phyloP scores from a whole-genome alignment of 1,139 yeast species.

The Magnusiomyces suaveolens region DNA sequence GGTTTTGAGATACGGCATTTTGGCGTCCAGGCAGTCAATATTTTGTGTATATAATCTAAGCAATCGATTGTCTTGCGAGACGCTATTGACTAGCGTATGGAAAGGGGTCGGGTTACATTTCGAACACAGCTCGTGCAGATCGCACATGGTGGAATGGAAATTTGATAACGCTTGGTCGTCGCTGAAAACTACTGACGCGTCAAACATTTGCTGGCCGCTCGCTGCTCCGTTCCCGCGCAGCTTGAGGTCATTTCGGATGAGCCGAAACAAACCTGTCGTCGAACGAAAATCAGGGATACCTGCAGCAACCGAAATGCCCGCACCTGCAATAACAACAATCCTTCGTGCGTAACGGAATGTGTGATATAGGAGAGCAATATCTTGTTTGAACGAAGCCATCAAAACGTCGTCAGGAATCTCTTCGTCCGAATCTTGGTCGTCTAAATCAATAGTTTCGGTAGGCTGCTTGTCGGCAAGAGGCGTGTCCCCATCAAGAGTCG shows the following conservation, averaged over 20 bases:
- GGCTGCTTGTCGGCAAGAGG: background rate
- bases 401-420: constrained; percentile 5
- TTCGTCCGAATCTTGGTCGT: background rate
- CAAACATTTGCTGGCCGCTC: constrained; percentile 71
- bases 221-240: constrained; percentile 31
- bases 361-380: constrained; percentile 24
- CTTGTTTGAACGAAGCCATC: constrained; percentile 4
- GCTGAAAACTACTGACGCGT: constrained; percentile 60
- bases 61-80: constrained; percentile 55
- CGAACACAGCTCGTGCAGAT: constrained; percentile 48
- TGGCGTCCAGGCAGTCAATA: constrained; percentile 41
- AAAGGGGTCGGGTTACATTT: constrained; percentile 63
- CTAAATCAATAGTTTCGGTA: background rate
- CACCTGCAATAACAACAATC: constrained; percentile 53
- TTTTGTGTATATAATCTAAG: constrained; percentile 50
- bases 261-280: constrained; percentile 61
- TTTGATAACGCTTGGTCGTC: constrained; percentile 48
- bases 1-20: constrained; percentile 41
- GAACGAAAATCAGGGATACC: constrained; percentile 90
- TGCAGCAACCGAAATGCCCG: constrained; percentile 82
- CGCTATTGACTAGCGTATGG: constrained; percentile 50
- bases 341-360: constrained; percentile 33
- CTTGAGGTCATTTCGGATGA: constrained; percentile 39
- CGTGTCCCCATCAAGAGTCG: background rate
- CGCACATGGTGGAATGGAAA: constrained; percentile 67